Evolutionary conservation across 2,329 filamentous ascomycete species (phyloP), one percentile per base, ranked within the genome.

Genomic region (Aspergillus quadricinctus): DNA sequence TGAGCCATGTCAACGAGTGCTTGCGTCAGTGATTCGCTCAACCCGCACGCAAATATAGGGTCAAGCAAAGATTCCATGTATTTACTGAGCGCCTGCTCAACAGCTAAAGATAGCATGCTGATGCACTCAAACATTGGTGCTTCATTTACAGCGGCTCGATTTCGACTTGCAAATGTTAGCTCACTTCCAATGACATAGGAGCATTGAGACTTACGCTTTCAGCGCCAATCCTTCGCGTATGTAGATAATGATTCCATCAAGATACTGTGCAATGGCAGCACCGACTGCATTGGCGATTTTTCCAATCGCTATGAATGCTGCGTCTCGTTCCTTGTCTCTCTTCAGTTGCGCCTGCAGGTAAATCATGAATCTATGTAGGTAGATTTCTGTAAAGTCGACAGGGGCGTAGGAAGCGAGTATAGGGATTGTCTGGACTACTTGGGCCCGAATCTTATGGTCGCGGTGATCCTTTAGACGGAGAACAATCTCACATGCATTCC

Each of bases 1-100:
- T 97, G 96, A 28, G 94, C 94, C 90, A 99, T 97, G 69, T 99
- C 95, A 23, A 97, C 92, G 53, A 99, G 80, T 2, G 95, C 95
- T 71, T 97, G 92, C 0, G 93, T 97, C 25, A 99, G 82, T 63
- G 95, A 94, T 55, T 93, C 89, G 40, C 92, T 97, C 52, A 99
- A 81, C 50, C 96, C 94, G 70, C 94, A 99, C 17, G 91, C 92
- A 74, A 99, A 99, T 57, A 99, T 97, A 10, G 95, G 92, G 65
- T 97, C 93, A 9, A 99, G 82, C 28, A 99, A 79, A 11, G 92
- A 90, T 70, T 97, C 92, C 86, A 99, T 97, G 71, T 97, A 97
- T 75, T 97, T 99, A 81, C 91, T 97, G 53, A 99, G 80, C 0
- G 93, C 94, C 76, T 99, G 94, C 1, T 94, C 94, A 29, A 97